Conservation (phyloP, 306 rosid species). For the Glycyrrhiza uralensis region DNA sequence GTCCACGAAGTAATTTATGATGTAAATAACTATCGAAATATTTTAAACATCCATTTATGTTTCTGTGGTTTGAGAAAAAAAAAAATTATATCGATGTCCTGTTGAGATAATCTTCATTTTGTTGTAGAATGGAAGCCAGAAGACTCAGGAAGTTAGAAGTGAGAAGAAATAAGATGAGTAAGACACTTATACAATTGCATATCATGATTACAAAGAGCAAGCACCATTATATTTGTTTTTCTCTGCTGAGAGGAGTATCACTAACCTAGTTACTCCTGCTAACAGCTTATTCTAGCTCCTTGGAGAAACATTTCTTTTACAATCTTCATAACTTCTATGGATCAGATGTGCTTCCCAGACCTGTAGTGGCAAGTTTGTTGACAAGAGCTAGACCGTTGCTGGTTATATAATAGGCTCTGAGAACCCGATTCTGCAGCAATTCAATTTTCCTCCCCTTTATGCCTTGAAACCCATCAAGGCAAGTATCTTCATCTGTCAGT, state of each 20-base stretch:
- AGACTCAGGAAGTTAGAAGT: no score
- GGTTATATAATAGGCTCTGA: constrained; percentile 35
- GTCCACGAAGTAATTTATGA: no score
- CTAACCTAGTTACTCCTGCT: not conserved
- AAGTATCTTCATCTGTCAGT: constrained; percentile 53
- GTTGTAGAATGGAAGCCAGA: no score
- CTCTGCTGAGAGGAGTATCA: not conserved
- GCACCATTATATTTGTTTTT: not conserved
- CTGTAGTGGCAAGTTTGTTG: constrained; percentile 54
- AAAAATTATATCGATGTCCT: no score
- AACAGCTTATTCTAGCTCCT: not conserved
- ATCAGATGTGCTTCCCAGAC: constrained; percentile 23
- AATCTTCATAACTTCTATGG: constrained; percentile 19
- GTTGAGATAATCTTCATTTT: no score
- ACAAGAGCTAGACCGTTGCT: constrained; percentile 71
- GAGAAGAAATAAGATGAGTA: no score
- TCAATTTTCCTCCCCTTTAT: constrained; percentile 15
- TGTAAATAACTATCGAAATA: no score
- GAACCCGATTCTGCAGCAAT: constrained; percentile 38
- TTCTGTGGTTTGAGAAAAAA: no score
- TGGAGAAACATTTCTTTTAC: not conserved
- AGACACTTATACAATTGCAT: not conserved
- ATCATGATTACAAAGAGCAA: not conserved
- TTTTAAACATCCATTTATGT: no score
- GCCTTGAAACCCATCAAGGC: constrained; percentile 57